Evolutionary conservation across 1,139 yeast genomes (phyloP).

Genomic region (Magnusiomyces tetraspermus): DNA sequence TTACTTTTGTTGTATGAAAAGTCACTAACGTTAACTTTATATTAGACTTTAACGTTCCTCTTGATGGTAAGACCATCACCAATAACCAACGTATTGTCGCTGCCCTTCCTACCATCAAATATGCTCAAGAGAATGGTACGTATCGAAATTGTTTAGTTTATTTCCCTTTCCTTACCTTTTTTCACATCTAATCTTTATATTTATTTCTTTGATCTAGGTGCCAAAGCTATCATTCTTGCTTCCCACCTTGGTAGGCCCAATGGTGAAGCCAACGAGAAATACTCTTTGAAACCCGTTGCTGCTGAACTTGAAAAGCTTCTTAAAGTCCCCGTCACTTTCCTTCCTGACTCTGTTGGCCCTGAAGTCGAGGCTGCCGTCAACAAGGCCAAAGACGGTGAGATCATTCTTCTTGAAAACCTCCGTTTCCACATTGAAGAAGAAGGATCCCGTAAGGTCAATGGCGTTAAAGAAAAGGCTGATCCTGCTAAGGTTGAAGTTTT

Average conservation of each 20-base stretch:
- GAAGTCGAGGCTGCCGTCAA: conserved; percentile 74
- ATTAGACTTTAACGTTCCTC: conserved; percentile 82
- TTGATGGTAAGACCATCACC: conserved; percentile 91
- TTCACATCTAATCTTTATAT: background rate
- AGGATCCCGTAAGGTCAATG: conserved; percentile 84
- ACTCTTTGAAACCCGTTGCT: conserved; percentile 87
- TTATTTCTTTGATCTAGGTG: conserved; percentile 32
- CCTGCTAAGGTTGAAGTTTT: conserved; percentile 71
- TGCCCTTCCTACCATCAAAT: conserved; percentile 92
- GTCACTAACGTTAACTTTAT: background rate
- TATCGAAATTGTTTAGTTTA: background rate
- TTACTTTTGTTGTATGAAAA: too few species aligned
- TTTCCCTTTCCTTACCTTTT: background rate
- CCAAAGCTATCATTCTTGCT: conserved; percentile 82
- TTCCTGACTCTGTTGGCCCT: conserved; percentile 78
- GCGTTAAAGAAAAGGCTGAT: conserved; percentile 83
- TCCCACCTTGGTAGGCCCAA: conserved; percentile 98
- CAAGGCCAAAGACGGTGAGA: conserved; percentile 58
- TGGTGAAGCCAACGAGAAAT: conserved; percentile 74
- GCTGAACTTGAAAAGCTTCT: conserved; percentile 71
- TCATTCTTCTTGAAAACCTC: conserved; percentile 84
- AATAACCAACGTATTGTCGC: conserved; percentile 98
- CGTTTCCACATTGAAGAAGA: conserved; percentile 96
- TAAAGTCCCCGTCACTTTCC: conserved; percentile 61
- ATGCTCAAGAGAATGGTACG: conserved; percentile 62